Percentiles rank a stretch among this genome's conserved stretches.
phyloP scores from a whole-genome alignment of 306 rosid species.

The Lathyrus tuberosus region DNA sequence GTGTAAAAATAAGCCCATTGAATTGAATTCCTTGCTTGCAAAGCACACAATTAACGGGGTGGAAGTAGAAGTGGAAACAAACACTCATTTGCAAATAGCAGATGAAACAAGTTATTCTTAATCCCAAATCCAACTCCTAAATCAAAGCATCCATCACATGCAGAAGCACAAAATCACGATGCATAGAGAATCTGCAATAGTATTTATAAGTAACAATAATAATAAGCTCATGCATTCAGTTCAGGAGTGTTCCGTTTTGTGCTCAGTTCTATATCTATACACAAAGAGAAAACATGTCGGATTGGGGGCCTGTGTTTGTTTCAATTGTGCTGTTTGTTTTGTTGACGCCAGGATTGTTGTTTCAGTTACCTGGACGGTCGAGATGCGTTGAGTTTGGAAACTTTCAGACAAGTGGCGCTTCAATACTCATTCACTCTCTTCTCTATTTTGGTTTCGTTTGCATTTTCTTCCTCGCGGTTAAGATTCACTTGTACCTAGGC shows the following conservation, averaged over 20 bases:
- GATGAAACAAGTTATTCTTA: constrained; percentile 48
- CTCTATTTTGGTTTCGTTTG: constrained; percentile 76
- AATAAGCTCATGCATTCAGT: neutral
- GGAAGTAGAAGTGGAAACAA: neutral
- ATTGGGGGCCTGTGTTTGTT: constrained; percentile 89
- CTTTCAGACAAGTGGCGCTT: constrained; percentile 81
- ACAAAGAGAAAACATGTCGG: constrained; percentile 47
- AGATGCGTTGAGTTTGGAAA: constrained; percentile 79
- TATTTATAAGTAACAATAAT: no score
- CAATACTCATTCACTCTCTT: constrained; percentile 74
- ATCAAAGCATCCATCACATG: constrained; percentile 25
- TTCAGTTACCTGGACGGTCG: constrained; percentile 71
- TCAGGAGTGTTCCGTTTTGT: neutral
- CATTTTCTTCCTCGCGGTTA: constrained; percentile 64
- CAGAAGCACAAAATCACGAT: neutral
- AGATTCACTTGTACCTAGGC: constrained; percentile 71
- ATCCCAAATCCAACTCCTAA: constrained; percentile 36
- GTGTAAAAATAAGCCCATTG: neutral
- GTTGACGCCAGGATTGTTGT: constrained; percentile 75
- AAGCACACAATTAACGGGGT: constrained; percentile 11
- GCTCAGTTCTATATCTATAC: neutral
- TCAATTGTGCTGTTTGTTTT: constrained; percentile 71
- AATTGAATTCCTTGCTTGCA: constrained; percentile 41
- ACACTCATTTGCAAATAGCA: constrained; percentile 18
- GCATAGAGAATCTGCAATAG: no score